Percentiles rank a stretch among this genome's conserved stretches.
phyloP scores from a whole-genome alignment of 2,329 filamentous ascomycete species.

The Aspergillus persii region DNA sequence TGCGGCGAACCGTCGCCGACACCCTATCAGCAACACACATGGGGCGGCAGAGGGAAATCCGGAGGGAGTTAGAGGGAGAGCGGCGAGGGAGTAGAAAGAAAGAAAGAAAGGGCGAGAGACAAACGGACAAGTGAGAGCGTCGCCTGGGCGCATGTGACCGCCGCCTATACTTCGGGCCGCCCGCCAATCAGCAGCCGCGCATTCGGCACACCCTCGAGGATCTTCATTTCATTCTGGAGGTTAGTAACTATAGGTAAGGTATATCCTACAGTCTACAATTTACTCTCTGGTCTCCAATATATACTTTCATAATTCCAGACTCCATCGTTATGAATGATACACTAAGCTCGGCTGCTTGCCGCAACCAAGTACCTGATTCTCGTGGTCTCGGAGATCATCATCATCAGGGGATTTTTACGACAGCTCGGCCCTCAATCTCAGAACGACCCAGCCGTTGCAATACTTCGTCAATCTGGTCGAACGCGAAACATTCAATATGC shows the following conservation, averaged over 20 bases:
- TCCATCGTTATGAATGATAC: too few relatives aligned
- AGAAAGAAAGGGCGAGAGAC: background rate
- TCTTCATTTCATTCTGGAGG: background rate
- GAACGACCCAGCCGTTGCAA: conserved; percentile 35
- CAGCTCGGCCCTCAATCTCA: conserved; percentile 39
- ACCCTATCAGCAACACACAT: conserved; percentile 38
- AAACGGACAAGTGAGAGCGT: background rate
- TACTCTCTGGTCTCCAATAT: too few relatives aligned
- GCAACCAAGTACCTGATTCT: background rate
- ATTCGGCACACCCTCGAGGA: background rate
- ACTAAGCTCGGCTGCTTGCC: too few relatives aligned
- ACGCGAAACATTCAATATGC: conserved; percentile 36
- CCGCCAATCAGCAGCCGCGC: background rate
- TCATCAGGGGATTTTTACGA: conserved; percentile 32
- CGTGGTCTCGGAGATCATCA: background rate
- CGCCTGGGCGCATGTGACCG: background rate
- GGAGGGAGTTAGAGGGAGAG: background rate
- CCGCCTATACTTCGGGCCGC: background rate
- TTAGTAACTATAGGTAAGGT: too few relatives aligned
- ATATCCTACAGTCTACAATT: too few relatives aligned
- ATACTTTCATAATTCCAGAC: too few relatives aligned
- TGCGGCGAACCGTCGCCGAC: conserved; percentile 10
- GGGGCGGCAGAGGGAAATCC: conserved; percentile 16
- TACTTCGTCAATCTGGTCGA: conserved; percentile 35
- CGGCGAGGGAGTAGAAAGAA: background rate